Evolutionary conservation across 768 basidiomycete species (phyloP).

Genomic region (Chalciporus sphaerocephalus): DNA sequence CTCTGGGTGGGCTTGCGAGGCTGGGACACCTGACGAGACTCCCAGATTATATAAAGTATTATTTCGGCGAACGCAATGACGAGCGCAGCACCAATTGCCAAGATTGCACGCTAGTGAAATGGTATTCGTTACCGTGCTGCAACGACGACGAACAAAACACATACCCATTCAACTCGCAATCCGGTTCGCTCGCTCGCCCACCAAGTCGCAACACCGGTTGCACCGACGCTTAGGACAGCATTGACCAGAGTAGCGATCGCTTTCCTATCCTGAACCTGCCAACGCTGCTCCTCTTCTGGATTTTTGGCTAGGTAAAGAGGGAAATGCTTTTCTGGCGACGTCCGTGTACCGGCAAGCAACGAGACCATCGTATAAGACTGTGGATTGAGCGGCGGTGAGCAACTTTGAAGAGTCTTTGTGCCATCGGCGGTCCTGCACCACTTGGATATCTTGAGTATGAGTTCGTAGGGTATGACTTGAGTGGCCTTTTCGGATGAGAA

Average conservation of each 20-base stretch:
- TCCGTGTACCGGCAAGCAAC: slow-evolving; percentile 70
- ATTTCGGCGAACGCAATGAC: slow-evolving; percentile 70
- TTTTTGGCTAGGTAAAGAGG: slow-evolving; percentile 45
- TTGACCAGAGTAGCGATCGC: slow-evolving; percentile 69
- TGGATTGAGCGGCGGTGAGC: slow-evolving; percentile 44
- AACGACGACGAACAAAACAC: slow-evolving; percentile 24
- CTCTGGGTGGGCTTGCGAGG: slow-evolving; percentile 8
- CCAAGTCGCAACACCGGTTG: slow-evolving; percentile 66
- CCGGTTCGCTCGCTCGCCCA: slow-evolving; percentile 62
- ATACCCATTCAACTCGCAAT: slow-evolving; percentile 74
- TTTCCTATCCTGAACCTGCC: slow-evolving; percentile 52
- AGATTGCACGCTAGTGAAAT: slow-evolving; percentile 48
- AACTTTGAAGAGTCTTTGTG: slow-evolving; percentile 33
- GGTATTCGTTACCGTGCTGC: slow-evolving; percentile 3
- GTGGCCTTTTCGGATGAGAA: slow-evolving; percentile 26
- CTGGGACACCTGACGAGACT: slow-evolving; percentile 40
- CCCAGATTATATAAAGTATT: slow-evolving; percentile 70
- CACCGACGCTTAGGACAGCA: slow-evolving; percentile 62
- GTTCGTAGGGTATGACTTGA: slow-evolving; percentile 56
- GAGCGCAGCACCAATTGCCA: slow-evolving; percentile 55
- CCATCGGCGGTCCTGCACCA: slow-evolving; percentile 64
- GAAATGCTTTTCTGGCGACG: slow-evolving; percentile 75
- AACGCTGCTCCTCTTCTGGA: slow-evolving; percentile 44
- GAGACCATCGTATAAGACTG: slow-evolving; percentile 64
- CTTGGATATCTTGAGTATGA: slow-evolving; percentile 55